Base-by-base conservation (phyloP, 1,284 basidiomycete genomes). In the Pseudozyma hubeiensis region DNA sequence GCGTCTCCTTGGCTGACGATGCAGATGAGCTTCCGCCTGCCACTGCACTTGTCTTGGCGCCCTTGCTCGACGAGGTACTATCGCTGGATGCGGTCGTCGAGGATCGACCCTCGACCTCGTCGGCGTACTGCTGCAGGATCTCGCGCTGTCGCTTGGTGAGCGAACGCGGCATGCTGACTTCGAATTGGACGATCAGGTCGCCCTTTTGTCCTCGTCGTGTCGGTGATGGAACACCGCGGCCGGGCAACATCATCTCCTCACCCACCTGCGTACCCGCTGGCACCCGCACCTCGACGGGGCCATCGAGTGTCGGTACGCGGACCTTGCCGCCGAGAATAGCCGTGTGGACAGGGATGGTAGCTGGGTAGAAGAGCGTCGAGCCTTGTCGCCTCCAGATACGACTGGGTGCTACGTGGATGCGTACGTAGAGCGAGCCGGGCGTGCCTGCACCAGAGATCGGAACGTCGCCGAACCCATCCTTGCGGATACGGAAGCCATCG, bases 261-360 rank as follows among this genome's bases (percentile, higher is more conserved):
- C 94, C 95, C 79, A 92, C 93, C 85, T 99, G 96, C 3, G 97
- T 98, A 47, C 97, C 96, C 37, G 89, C 88, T 48, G 95, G 93
- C 51, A 99, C 90, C 66, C 93, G 91, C 51, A 99, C 93, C 68
- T 98, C 94, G 9, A 98, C 94, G 57, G 97, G 93, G 44, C 95
- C 93, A 76, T 99, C 95, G 31, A 99, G 87, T 29, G 97, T 99
- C 29, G 95, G 95, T 50, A 99, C 92, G 41, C 94, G 90, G 47
- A 95, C 92, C 78, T 90, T 90, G 45, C 97, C 97, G 51, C 96
- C 96, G 29, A 99, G 88, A 48, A 99, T 87, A 8, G 97, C 97
- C 6, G 89, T 90, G 83, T 99, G 93, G 80, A 99, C 88, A 17
- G 97, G 96, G 75, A 99, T 92, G 59, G 90, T 90, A 43, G 93